Evolutionary conservation across 495 filamentous ascomycete species (phyloP).

Genomic region (Penicillium egyptiacum): DNA sequence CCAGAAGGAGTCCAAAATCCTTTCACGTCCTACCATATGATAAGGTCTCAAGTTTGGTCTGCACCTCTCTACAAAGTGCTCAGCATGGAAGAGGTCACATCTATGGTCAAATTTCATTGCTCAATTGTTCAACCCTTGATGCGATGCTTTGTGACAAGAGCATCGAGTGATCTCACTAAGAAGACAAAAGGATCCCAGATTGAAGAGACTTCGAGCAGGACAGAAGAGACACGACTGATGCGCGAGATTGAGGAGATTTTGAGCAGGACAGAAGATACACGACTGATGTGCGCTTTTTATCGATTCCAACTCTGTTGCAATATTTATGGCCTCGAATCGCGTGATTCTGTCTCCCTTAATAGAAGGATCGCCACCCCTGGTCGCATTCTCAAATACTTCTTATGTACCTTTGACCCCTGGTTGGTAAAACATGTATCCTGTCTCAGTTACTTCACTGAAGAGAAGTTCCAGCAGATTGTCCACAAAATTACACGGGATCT

Average conservation of each 20-base stretch:
- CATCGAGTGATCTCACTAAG: slow-evolving; percentile 10
- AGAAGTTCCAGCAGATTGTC: slow-evolving; percentile 10
- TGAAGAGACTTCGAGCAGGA: slow-evolving; percentile 14
- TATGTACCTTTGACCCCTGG: slow-evolving; percentile 16
- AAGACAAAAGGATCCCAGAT: not conserved
- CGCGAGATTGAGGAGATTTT: slow-evolving; percentile 9
- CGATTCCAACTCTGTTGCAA: slow-evolving; percentile 31
- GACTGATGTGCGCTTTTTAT: slow-evolving; percentile 25
- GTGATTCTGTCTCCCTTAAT: not conserved
- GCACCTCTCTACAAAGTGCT: not conserved
- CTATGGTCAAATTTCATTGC: slow-evolving; percentile 18
- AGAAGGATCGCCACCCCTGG: not conserved
- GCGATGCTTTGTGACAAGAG: slow-evolving; percentile 9
- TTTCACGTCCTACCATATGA: slow-evolving; percentile 11
- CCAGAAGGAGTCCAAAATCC: not conserved
- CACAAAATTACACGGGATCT: slow-evolving; percentile 10
- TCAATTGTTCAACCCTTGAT: slow-evolving; percentile 24
- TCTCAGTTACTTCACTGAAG: slow-evolving; percentile 6
- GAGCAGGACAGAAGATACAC: slow-evolving; percentile 21
- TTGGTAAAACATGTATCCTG: slow-evolving; percentile 16
- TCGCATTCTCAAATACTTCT: slow-evolving; percentile 2
- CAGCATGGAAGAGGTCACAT: slow-evolving; percentile 13
- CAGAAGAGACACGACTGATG: slow-evolving; percentile 21
- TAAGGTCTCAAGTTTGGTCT: not conserved
- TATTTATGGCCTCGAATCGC: slow-evolving; percentile 20